phyloP scores from a whole-genome alignment of 306 rosid species.

The Lagenaria siceraria region DNA sequence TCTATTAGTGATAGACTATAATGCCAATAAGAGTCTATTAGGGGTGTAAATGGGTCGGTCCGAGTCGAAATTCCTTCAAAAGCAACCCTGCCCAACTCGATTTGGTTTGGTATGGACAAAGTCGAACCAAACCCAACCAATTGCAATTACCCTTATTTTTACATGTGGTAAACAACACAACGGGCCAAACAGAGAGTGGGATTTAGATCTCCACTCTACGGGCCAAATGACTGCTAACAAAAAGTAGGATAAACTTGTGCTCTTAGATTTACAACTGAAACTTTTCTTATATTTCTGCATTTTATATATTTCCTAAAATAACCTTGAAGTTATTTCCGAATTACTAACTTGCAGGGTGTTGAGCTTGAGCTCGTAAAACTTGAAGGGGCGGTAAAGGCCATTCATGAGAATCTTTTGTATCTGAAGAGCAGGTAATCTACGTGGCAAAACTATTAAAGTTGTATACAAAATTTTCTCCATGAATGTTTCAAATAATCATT shows the following conservation, averaged over 20 bases:
- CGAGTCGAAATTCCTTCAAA: too few species aligned
- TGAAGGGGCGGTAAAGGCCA: constrained; percentile 85
- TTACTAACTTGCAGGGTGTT: constrained; percentile 38
- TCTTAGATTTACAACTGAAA: not conserved
- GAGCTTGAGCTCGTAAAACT: constrained; percentile 86
- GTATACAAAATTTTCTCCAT: not conserved
- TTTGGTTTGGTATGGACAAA: too few species aligned
- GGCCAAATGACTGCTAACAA: too few species aligned
- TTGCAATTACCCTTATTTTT: too few species aligned
- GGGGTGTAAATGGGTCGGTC: too few species aligned
- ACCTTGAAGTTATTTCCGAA: not conserved
- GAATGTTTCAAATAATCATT: not conserved
- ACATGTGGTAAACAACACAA: too few species aligned
- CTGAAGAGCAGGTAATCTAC: constrained; percentile 61
- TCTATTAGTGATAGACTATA: too few species aligned
- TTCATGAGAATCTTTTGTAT: constrained; percentile 67
- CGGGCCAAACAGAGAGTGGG: too few species aligned
- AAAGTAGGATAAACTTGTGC: not conserved
- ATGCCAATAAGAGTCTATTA: too few species aligned
- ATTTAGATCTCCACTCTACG: too few species aligned
- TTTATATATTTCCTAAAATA: not conserved
- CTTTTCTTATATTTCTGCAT: not conserved
- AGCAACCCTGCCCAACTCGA: too few species aligned
- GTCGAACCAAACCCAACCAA: too few species aligned
- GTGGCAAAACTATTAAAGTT: not conserved